Conservation (phyloP, 352 stramenopile species). For the Aphanomyces cochlioides region DNA sequence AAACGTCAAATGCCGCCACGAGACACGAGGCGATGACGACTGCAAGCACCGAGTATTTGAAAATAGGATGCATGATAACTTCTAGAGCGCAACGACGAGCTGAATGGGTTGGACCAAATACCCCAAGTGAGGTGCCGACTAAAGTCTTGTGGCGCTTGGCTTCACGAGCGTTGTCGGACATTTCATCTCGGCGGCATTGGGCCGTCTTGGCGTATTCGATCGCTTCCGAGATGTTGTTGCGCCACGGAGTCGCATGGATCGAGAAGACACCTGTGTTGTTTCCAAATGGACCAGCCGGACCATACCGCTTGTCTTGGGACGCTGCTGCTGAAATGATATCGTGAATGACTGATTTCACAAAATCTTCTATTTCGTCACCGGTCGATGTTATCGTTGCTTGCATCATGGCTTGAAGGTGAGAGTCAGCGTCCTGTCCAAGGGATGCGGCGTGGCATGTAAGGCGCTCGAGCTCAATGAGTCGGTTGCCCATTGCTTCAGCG, state of each 20-base stretch:
- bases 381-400: background rate
- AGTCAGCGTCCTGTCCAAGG: background rate
- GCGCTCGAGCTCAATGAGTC: constrained; percentile 9
- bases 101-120: constrained; percentile 32
- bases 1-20: constrained; percentile 59
- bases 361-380: background rate
- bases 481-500: constrained; percentile 17
- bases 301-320: background rate
- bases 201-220: background rate
- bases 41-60: constrained; percentile 59
- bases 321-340: background rate
- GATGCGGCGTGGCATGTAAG: background rate
- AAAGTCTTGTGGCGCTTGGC: constrained; percentile 37
- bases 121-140: background rate
- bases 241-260: constrained; percentile 3
- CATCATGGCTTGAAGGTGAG: background rate
- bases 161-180: background rate
- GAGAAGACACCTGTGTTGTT: constrained; percentile 18
- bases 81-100: constrained; percentile 31
- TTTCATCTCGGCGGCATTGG: background rate
- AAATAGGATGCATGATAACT: constrained; percentile 41
- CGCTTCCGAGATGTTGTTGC: constrained; percentile 31
- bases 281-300: constrained; percentile 7
- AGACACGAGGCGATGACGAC: constrained; percentile 66
- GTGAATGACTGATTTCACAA: background rate